Percentiles rank a stretch among this genome's conserved stretches.
phyloP scores from a whole-genome alignment of 306 rosid genomes.

The Mimosa pudica region DNA sequence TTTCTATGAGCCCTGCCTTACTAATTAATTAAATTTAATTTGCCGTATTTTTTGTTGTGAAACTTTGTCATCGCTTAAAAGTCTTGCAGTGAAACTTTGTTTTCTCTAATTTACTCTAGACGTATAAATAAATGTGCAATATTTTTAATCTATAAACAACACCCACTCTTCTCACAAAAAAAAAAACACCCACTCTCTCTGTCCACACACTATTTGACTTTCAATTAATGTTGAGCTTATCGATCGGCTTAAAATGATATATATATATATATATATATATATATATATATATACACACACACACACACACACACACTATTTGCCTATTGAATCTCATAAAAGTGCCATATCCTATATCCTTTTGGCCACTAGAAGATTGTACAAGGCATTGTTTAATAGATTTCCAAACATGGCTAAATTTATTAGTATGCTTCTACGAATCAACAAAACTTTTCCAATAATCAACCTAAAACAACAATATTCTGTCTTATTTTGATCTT shows the following conservation, averaged over 20 bases:
- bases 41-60: neutral
- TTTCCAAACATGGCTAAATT: neutral
- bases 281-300: too few species aligned
- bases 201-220: neutral
- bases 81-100: neutral
- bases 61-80: too few species aligned
- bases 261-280: too few species aligned
- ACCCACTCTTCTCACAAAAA: too few species aligned
- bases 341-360: neutral
- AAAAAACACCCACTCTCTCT: neutral
- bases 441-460: neutral
- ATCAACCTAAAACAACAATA: neutral
- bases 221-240: neutral
- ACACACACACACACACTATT: too few species aligned
- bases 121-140: neutral
- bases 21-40: too few species aligned
- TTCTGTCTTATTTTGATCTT: neutral
- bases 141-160: neutral
- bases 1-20: neutral
- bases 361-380: neutral
- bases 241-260: neutral
- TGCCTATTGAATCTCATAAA: neutral
- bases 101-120: neutral
- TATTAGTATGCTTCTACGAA: neutral
- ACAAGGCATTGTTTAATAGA: neutral